A percentile compares a stretch with the other conserved stretches of the same genome.
Conservation (phyloP, 441 rosid species). For the Kokia cookei region DNA sequence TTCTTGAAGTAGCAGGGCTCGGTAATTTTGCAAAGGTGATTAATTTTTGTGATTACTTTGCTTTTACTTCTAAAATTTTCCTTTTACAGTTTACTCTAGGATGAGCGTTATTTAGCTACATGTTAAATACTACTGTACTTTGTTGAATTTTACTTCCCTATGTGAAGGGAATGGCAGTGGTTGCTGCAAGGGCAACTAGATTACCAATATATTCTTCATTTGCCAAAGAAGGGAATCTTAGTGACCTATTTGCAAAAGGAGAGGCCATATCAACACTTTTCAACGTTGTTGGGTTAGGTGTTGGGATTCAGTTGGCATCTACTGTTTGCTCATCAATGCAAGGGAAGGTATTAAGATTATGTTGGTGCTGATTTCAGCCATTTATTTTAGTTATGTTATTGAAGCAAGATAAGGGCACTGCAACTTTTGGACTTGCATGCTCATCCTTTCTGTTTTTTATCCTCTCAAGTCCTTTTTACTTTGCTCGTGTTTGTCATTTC, state of each 20-base stretch:
- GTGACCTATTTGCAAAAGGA: conserved; percentile 94
- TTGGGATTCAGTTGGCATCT: conserved; percentile 83
- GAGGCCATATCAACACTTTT: conserved; percentile 98
- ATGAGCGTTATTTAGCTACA: neutral
- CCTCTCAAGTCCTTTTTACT: neutral
- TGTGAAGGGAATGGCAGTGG: conserved; percentile 89
- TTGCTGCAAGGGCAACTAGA: conserved; percentile 96
- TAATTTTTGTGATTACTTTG: neutral
- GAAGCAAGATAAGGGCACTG: neutral
- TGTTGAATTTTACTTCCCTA: conserved; percentile 8
- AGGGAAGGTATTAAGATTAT: conserved; percentile 58
- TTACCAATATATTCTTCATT: conserved; percentile 91
- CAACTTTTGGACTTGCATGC: neutral
- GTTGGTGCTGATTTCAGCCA: neutral
- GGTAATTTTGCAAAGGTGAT: conserved; percentile 92
- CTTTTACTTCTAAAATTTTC: neutral
- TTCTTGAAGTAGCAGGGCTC: conserved; percentile 94
- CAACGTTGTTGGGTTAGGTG: conserved; percentile 74
- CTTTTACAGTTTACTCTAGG: neutral
- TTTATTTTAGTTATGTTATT: neutral
- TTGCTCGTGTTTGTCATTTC: neutral
- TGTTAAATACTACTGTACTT: neutral
- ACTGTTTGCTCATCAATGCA: conserved; percentile 83
- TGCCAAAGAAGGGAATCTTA: conserved; percentile 96
- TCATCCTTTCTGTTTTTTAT: neutral